Conservation (phyloP, 2,329 filamentous ascomycete species). For the Dissoconium aciculare region DNA sequence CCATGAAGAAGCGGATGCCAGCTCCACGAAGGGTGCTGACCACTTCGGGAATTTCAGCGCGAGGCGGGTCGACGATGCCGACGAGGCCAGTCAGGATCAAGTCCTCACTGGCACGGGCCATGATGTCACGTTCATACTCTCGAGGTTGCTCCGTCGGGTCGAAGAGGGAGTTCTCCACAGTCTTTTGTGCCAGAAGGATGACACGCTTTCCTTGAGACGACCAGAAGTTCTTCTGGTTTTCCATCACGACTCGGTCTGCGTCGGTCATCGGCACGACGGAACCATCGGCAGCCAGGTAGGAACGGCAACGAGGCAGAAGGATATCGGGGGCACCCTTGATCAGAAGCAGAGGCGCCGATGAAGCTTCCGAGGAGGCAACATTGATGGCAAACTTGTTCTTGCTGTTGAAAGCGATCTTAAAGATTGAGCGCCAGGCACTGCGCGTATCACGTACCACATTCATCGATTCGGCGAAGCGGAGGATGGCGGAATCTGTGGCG, state of each 20-base stretch:
- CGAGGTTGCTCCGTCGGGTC: constrained; percentile 36
- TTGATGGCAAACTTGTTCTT: constrained; percentile 70
- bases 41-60: constrained; percentile 44
- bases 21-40: constrained; percentile 50
- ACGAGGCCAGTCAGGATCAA: constrained; percentile 43
- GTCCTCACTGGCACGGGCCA: constrained; percentile 35
- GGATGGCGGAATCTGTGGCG: constrained; percentile 59
- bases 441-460: constrained; percentile 46
- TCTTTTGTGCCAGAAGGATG: constrained; percentile 44
- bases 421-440: constrained; percentile 49
- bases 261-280: constrained; percentile 38
- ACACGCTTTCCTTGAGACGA: constrained; percentile 56
- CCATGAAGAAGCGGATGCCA: constrained; percentile 66
- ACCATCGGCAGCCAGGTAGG: constrained; percentile 43
- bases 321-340: constrained; percentile 70
- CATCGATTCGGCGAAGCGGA: constrained; percentile 55
- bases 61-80: constrained; percentile 45
- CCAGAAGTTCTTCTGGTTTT: constrained; percentile 51
- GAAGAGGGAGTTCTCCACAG: constrained; percentile 44
- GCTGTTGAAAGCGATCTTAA: constrained; percentile 61
- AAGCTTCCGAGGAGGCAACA: constrained; percentile 34
- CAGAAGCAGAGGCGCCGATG: constrained; percentile 38
- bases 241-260: constrained; percentile 38
- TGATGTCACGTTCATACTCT: constrained; percentile 40
- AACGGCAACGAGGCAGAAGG: constrained; percentile 47